Base-by-base conservation (phyloP, 345 rosid genomes). In the Arabidopsis suecica region DNA sequence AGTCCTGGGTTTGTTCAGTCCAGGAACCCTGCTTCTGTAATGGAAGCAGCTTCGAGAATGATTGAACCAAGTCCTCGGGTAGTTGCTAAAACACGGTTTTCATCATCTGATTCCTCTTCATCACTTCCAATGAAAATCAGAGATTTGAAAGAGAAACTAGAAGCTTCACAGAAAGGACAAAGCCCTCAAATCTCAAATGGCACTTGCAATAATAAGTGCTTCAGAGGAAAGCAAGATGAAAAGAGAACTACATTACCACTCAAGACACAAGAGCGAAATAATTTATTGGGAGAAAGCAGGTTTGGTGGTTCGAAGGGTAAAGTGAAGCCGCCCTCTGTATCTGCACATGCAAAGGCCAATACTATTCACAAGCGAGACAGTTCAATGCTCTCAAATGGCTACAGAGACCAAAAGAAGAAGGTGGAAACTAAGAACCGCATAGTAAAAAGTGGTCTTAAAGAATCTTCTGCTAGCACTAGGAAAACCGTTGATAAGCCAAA, bases 11-110 rank as follows among this genome's bases (percentile, higher is more conserved):
- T 85, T 69, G 64, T 78, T 58, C 85, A 82, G 7, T 70, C 79
- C 25, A 88, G 82, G 73, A 84, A 85, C 68, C 85, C 82, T 48
- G 82, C 85, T 77, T 83, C 85, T 71, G 82, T 91, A 56, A 82
- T 86, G 83, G 96, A 90, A 86, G 89, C 89, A 41, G 91, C 96
- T 76, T 84, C 96, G 18, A 93, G 83, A 82, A 90, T 95, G 67
- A 88, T 90, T 9, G 91, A 86, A 37, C 86, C 87, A 23, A 87
- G 86, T 77, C 88, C 93, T 16, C 79, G 69, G 71, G 59, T 68
- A 61, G 66, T 73, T 76, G 68, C 70, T 22, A 85, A 66, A 59
- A 30, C 69, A 57, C 83, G 78, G 69, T 61, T 78, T 55, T 45
- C 86, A 37, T 81, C 80, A 1, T 73, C 75, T 40, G 84, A 79